Evolutionary conservation across 352 stramenopile species (phyloP), one percentile per base, ranked within the genome.

Genomic region (Pythium scleroteichum): DNA sequence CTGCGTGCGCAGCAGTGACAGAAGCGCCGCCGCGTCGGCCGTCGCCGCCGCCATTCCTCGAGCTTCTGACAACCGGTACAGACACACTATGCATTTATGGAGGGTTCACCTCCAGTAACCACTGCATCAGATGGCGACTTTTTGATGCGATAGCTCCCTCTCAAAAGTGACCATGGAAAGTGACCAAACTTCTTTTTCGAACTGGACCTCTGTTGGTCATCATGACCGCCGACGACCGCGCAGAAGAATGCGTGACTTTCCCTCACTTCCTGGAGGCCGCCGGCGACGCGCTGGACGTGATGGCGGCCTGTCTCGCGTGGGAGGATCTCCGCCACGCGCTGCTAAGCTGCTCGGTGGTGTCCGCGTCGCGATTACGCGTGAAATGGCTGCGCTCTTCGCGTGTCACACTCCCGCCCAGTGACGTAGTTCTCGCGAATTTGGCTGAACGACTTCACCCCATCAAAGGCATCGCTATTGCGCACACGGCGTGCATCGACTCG

Each of bases 1-100:
- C 33, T 71, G 63, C 13, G 52, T 53, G 16, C 57, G 63, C 35
- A 71, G 22, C 23, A 71, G 52, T 41, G 42, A 20, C 16, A 71
- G 56, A 29, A 69, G 53, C 41, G 50, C 14, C 24, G 24, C 19
- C 17, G 58, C 22, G 14, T 8, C 23, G 32, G n/a, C 22, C 4
- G 20, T 2, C 20, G 5, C 23, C 16, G 5, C 9, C 7, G 4
- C 7, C 55, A 38, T 54, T 38, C 16, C 20, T 7, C 24, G 14
- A 4, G 12, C n/a, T 2, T 50, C 10, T 20, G 23, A 50, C 12
- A 27, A 52, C 23, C 23, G 14, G 23, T 52, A 23, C 46, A 19
- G n/a, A 17, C 5, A 26, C 14, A n/a, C n/a, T n/a, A 48, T 22
- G 19, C 41, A n/a, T 8, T 44, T 17, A 44, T 44, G 10, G 10